Conservation (phyloP, 2,329 filamentous ascomycete species). For the Truncatella angustata region DNA sequence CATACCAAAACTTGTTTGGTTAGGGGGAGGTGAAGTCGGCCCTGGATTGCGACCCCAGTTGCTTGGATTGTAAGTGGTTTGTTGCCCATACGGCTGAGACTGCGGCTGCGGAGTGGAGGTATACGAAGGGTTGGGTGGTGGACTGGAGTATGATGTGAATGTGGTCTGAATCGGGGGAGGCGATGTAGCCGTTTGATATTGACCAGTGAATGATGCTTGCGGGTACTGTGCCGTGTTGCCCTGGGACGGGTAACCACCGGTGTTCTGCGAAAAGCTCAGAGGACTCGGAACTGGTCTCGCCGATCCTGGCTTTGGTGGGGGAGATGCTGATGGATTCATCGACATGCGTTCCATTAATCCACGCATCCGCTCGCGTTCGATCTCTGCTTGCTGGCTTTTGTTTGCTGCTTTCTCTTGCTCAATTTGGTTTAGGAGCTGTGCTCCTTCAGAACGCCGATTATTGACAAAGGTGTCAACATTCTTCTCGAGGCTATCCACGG, state of each 20-base stretch:
- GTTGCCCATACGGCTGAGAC: slow-evolving; percentile 44
- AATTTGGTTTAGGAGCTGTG: slow-evolving; percentile 84
- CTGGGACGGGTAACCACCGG: slow-evolving; percentile 32
- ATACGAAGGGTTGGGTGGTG: slow-evolving; percentile 33
- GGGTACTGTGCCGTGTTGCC: slow-evolving; percentile 48
- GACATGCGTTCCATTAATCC: slow-evolving; percentile 96
- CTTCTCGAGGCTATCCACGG: slow-evolving; percentile 85
- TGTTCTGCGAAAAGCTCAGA: slow-evolving; percentile 47
- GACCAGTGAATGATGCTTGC: slow-evolving; percentile 51
- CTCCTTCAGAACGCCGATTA: slow-evolving; percentile 87
- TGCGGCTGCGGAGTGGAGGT: slow-evolving; percentile 31
- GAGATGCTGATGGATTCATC: slow-evolving; percentile 62
- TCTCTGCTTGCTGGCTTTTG: slow-evolving; percentile 64
- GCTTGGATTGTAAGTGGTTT: slow-evolving; percentile 53
- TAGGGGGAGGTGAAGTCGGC: slow-evolving; percentile 44
- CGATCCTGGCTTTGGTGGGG: slow-evolving; percentile 35
- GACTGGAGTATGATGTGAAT: slow-evolving; percentile 43
- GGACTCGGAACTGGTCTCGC: slow-evolving; percentile 42
- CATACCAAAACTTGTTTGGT: slow-evolving; percentile 34
- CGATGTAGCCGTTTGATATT: slow-evolving; percentile 59
- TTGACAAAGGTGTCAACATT: slow-evolving; percentile 97
- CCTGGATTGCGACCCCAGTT: slow-evolving; percentile 57
- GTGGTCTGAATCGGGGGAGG: slow-evolving; percentile 49
- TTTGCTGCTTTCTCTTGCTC: slow-evolving; percentile 71
- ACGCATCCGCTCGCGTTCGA: slow-evolving; percentile 81